These are phyloP conservation scores for Diaporthe citrichinensis DNA, from an alignment of 2,329 filamentous ascomycete genomes.

Conservation along the genomic window DNA sequence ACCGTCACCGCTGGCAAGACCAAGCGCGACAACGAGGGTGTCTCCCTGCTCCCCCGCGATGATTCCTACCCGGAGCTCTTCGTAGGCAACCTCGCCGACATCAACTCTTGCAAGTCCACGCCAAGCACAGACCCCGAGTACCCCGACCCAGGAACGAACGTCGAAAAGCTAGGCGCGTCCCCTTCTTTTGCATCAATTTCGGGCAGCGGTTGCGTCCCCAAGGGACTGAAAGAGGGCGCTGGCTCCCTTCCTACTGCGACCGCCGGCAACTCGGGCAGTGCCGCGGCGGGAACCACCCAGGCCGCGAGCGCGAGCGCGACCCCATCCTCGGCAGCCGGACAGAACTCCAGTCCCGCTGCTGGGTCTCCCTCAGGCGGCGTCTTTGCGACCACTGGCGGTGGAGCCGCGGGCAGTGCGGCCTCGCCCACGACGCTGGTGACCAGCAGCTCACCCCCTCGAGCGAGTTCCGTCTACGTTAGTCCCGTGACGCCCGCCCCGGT, in stretches of 20 bases:
- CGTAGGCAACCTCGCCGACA: conserved; percentile 41
- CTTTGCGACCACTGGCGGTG: conserved; percentile 8
- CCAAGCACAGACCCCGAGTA: conserved; percentile 43
- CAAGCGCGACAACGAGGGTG: conserved; percentile 61
- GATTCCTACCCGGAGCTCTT: conserved; percentile 56
- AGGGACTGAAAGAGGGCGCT: conserved; percentile 41
- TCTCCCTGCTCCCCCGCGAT: not conserved
- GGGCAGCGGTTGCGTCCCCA: conserved; percentile 39
- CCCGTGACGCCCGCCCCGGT: conserved; percentile 3
- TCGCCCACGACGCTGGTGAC: conserved; percentile 33
- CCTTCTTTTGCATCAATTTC: conserved; percentile 38
- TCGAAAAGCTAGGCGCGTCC: conserved; percentile 42
- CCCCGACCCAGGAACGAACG: conserved; percentile 46
- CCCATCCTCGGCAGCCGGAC: not conserved
- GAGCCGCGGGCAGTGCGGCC: not conserved
- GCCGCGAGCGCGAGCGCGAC: conserved; percentile 27
- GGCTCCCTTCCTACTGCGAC: conserved; percentile 42
- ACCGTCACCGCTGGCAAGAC: conserved; percentile 68
- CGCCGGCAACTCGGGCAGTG: conserved; percentile 11
- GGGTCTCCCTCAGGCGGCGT: conserved; percentile 14
- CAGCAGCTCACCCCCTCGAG: not conserved
- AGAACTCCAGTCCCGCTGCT: not conserved
- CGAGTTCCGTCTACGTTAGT: conserved; percentile 25
- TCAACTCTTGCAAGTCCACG: conserved; percentile 40
- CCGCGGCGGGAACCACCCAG: not conserved